A percentile compares a stretch with the other conserved stretches of the same genome.
phyloP scores from a whole-genome alignment of 75 land plant species.

The Picea sitchensis region DNA sequence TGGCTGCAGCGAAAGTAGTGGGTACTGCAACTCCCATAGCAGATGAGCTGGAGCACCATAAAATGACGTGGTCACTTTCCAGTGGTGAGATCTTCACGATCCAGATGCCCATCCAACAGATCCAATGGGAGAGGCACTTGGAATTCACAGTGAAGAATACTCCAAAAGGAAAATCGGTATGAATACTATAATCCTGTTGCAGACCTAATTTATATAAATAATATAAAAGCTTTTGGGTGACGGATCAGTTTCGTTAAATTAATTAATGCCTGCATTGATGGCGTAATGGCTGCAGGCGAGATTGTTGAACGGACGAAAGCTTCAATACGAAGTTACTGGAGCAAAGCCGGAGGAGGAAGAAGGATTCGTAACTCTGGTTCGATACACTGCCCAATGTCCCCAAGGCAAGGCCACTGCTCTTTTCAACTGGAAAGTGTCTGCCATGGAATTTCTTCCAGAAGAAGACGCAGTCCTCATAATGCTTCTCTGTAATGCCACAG shows the following conservation, averaged over 20 bases:
- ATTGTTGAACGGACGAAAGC: constrained; percentile 63
- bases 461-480: constrained; percentile 77
- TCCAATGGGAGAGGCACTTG: constrained; percentile 45
- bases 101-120: constrained; percentile 32
- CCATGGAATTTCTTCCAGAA: constrained; percentile 76
- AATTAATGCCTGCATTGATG: not conserved
- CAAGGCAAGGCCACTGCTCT: constrained; percentile 85
- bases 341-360: constrained; percentile 48
- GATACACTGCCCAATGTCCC: constrained; percentile 60
- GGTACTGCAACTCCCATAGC: constrained; percentile 77
- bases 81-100: constrained; percentile 67
- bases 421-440: constrained; percentile 77
- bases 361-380: constrained; percentile 78
- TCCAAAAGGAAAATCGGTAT: constrained; percentile 23
- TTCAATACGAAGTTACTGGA: constrained; percentile 52
- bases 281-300: constrained; percentile 35
- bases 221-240: too few relatives aligned
- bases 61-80: constrained; percentile 67
- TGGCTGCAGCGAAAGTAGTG: constrained; percentile 64
- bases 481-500: constrained; percentile 57
- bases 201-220: too few relatives aligned
- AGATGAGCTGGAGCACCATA: constrained; percentile 52
- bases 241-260: too few relatives aligned
- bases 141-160: constrained; percentile 43
- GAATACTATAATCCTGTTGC: not conserved